Evolutionary conservation across 2,329 filamentous ascomycete species (phyloP), one percentile per base, ranked within the genome.

Genomic region (Ambrosiella xylebori): DNA sequence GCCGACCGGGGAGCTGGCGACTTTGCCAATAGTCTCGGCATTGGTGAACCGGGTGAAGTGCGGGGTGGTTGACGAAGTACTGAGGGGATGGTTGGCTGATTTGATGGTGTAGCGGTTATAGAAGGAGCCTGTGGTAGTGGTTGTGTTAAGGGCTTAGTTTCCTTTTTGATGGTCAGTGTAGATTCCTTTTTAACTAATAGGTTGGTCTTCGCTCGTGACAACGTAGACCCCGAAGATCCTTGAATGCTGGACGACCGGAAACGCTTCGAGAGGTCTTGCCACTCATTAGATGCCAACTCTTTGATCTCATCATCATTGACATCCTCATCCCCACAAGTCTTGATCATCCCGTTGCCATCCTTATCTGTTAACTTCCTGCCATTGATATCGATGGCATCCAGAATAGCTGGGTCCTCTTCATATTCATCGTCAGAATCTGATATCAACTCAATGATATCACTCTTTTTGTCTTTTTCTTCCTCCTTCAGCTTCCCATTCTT

Each of bases 261-360:
- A 7, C 54, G 47, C 40, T 59, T 59, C 11, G 60, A 38, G 56
- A 93, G 71, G 67, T 94, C 87, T 12, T 76, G 73, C 64, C 88
- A 71, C 68, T 94, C 85, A 37, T 77, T 60, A 3, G 61, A 60
- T 9, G 54, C 61, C 35, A 59, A 27, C 13, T 47, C 44, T 44
- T 73, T 76, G 64, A 80, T 73, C 15, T 74, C 71, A 57, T 84
- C 80, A 41, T 78, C 74, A 2, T 64, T 65, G 41, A 73, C 57
- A 74, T 88, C 84, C 50, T 85, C 84, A 61, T 60, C 59, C 17
- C 83, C 84, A 65, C 88, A 93, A 1, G 93, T 80, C 64, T 80
- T 85, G 61, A 91, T 71, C 74, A 94, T 75, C 11, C 78, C 76
- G 17, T 77, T 74, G 0, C 85, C 87, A 57, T 84, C 78, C 7